These are phyloP conservation scores for Suillus alpinus DNA, from an alignment of 768 basidiomycete species.

Conservation along the genomic window DNA sequence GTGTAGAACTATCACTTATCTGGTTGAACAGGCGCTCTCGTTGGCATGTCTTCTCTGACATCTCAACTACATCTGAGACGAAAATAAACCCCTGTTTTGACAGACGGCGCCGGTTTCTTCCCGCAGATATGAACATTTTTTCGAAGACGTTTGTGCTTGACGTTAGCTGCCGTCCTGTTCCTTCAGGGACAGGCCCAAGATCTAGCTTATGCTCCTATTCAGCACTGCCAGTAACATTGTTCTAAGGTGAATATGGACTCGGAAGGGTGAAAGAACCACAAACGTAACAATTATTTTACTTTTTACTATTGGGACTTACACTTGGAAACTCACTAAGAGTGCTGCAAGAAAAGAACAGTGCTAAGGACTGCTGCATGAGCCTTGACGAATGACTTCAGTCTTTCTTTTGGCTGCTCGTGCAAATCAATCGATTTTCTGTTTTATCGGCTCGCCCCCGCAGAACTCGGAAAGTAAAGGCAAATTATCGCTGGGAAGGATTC, in stretches of 20 bases:
- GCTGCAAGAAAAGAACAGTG: conserved; percentile 62
- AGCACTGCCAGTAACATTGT: conserved; percentile 12
- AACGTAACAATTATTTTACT: conserved; percentile 1
- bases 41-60: conserved; percentile 34
- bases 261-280: neutral
- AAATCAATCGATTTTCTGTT: conserved; percentile 84
- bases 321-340: conserved; percentile 18
- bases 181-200: conserved; percentile 14
- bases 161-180: conserved; percentile 29
- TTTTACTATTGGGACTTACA: conserved; percentile 13
- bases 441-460: conserved; percentile 80
- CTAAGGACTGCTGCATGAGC: conserved; percentile 23
- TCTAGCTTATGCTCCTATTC: conserved; percentile 10
- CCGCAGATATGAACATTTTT: conserved; percentile 43
- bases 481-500: conserved; percentile 49
- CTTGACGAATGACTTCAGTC: neutral
- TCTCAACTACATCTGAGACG: neutral
- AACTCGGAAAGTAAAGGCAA: conserved; percentile 81
- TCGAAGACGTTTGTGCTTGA: conserved; percentile 35
- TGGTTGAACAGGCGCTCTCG: conserved; percentile 39
- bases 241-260: neutral
- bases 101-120: conserved; percentile 56
- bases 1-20: neutral
- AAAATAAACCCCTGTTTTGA: neutral
- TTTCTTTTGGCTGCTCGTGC: conserved; percentile 6